Percentiles rank a stretch among this genome's conserved stretches.
phyloP scores from a whole-genome alignment of 352 stramenopile species.

The Globisporangium uncinulatum region DNA sequence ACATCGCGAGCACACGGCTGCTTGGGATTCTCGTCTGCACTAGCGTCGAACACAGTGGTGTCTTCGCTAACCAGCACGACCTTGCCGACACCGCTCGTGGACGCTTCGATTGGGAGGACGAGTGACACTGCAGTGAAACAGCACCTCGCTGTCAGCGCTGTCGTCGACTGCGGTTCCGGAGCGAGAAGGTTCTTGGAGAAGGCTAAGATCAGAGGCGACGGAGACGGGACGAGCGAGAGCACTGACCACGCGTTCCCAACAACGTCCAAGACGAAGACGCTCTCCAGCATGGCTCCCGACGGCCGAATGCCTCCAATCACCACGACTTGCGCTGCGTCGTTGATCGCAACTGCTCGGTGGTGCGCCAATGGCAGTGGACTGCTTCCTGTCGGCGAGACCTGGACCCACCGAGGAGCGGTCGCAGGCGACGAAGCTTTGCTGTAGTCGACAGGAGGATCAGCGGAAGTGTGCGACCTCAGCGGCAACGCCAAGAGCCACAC shows the following conservation, averaged over 20 bases:
- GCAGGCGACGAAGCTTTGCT: not conserved
- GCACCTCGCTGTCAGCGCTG: conserved; percentile 22
- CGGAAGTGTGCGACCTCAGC: conserved; percentile 5
- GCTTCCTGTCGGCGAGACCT: conserved; percentile 36
- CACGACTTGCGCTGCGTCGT: conserved; percentile 30
- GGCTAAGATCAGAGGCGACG: not conserved
- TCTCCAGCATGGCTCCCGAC: conserved; percentile 20
- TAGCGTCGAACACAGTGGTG: conserved; percentile 9
- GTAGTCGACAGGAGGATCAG: not conserved
- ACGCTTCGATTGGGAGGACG: conserved; percentile 24
- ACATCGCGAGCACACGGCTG: conserved; percentile 6
- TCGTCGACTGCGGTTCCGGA: not conserved
- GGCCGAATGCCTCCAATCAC: conserved; percentile 37
- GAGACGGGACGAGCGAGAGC: conserved; percentile 11
- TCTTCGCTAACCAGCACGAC: conserved; percentile 18
- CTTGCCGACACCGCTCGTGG: conserved; percentile 7
- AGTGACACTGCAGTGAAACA: conserved; percentile 27
- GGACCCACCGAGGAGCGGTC: conserved; percentile 22
- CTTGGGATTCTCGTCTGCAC: conserved; percentile 1
- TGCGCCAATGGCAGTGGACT: conserved; percentile 47
- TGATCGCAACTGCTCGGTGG: conserved; percentile 34
- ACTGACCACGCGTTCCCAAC: conserved; percentile 34
- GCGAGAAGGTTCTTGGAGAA: conserved; percentile 1
- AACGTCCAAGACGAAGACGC: conserved; percentile 49
- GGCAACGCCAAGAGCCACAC: conserved; percentile 34